Conservation (phyloP, 2,329 filamentous ascomycete genomes). For the Didymella sp. region DNA sequence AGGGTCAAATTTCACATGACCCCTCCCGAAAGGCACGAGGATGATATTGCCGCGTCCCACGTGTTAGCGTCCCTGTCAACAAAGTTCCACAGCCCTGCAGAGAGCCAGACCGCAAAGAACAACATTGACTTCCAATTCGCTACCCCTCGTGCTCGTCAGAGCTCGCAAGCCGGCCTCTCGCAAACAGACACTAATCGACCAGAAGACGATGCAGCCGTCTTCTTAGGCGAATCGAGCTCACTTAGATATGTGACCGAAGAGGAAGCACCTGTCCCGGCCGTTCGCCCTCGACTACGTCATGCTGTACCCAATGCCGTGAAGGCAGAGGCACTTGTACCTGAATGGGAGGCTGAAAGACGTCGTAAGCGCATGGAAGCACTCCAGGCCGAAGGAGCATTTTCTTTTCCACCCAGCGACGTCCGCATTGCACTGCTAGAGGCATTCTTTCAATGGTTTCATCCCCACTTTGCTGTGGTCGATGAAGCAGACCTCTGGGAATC, state of each 20-base stretch:
- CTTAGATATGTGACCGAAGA: constrained; percentile 57
- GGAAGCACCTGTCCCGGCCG: constrained; percentile 34
- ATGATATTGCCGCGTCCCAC: constrained; percentile 40
- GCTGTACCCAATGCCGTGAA: constrained; percentile 44
- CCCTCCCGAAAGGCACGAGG: constrained; percentile 34
- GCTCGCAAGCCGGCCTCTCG: constrained; percentile 14
- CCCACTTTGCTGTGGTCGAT: constrained; percentile 63
- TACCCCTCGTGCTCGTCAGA: constrained; percentile 21
- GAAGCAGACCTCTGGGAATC: constrained; percentile 52
- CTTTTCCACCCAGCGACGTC: constrained; percentile 54
- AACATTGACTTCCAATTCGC: constrained; percentile 24
- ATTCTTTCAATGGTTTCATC: constrained; percentile 65
- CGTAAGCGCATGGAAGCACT: constrained; percentile 48
- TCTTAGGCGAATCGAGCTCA: constrained; percentile 58
- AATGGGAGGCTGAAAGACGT: constrained; percentile 47
- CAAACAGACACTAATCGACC: constrained; percentile 30
- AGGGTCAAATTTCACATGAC: constrained; percentile 16
- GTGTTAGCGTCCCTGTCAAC: constrained; percentile 39
- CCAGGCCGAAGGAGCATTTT: constrained; percentile 53
- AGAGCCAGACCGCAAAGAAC: constrained; percentile 17
- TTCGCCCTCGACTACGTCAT: constrained; percentile 37
- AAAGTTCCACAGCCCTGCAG: constrained; percentile 34
- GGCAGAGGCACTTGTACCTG: constrained; percentile 47
- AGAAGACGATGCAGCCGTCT: constrained; percentile 42
- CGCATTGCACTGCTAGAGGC: constrained; percentile 57